These are phyloP conservation scores for Cyanidiococcus yangmingshanensis DNA, from an alignment of 23 red algal genomes.

Conservation along the genomic window DNA sequence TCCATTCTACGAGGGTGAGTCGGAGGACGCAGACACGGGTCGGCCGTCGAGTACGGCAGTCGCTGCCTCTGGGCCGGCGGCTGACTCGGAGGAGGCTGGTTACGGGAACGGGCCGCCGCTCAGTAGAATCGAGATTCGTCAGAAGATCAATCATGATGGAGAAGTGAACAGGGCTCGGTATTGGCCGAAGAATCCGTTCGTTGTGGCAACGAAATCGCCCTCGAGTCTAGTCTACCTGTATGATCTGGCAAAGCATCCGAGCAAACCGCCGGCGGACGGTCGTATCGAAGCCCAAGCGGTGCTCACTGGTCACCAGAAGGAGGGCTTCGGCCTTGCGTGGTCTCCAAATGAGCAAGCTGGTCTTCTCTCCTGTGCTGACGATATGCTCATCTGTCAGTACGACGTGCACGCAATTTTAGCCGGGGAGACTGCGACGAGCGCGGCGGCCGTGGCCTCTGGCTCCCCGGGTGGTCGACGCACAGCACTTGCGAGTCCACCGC, in stretches of 20 bases:
- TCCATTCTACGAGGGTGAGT: conserved; percentile 68
- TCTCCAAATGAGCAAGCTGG: conserved; percentile 30
- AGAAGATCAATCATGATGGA: conserved; percentile 97
- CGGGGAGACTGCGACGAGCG: conserved; percentile 24
- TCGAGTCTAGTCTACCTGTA: conserved; percentile 65
- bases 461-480: background rate
- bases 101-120: background rate
- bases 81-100: background rate
- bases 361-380: conserved; percentile 63
- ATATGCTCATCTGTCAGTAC: conserved; percentile 58
- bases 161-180: conserved; percentile 99
- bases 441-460: background rate
- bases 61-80: conserved; percentile 1
- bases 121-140: conserved; percentile 62
- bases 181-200: conserved; percentile 87
- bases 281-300: conserved; percentile 56
- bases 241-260: conserved; percentile 71
- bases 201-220: conserved; percentile 72
- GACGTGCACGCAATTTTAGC: conserved; percentile 36
- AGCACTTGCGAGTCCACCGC: background rate
- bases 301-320: conserved; percentile 72
- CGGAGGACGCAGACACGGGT: conserved; percentile 50
- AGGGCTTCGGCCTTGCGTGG: conserved; percentile 83
- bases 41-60: conserved; percentile 18
- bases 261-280: conserved; percentile 69